phyloP scores from a whole-genome alignment of 2,329 filamentous ascomycete genomes.

The Ophiostoma sp. region DNA sequence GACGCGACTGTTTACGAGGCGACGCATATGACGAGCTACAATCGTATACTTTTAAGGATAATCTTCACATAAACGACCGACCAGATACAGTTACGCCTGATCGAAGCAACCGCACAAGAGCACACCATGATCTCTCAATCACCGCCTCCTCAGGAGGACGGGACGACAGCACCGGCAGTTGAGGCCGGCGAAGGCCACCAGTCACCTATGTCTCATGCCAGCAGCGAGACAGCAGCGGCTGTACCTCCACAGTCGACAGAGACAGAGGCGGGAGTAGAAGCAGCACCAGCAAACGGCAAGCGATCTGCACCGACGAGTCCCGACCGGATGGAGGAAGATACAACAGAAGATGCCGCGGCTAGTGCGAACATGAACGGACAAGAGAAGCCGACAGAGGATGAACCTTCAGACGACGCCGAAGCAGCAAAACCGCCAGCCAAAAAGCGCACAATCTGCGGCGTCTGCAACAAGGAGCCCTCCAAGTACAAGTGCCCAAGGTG shows the following conservation, averaged over 20 bases:
- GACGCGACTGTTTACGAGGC: no score
- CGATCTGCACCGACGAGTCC: not conserved
- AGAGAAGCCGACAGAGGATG: not conserved
- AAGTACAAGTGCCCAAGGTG: conserved; percentile 67
- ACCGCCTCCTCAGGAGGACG: not conserved
- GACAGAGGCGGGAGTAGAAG: not conserved
- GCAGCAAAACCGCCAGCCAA: conserved; percentile 29
- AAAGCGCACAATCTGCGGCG: conserved; percentile 47
- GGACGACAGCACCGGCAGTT: not conserved
- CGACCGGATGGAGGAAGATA: not conserved
- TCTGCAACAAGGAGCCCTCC: conserved; percentile 52
- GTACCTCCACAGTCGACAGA: not conserved
- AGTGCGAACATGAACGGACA: not conserved
- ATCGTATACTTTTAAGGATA: no score
- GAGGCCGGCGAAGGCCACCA: not conserved
- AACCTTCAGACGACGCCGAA: not conserved
- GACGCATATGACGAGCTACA: no score
- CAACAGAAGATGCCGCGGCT: not conserved
- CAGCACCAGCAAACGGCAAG: not conserved
- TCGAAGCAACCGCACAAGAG: no score
- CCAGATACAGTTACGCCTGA: no score
- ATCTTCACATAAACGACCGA: no score
- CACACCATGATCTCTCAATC: not conserved
- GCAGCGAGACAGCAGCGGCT: conserved; percentile 4
- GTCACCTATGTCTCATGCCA: not conserved